Percentiles rank a stretch among this genome's conserved stretches.
These are phyloP conservation scores for Populus ilicifolia DNA, from an alignment of 345 rosid genomes.

Conservation along the genomic window DNA sequence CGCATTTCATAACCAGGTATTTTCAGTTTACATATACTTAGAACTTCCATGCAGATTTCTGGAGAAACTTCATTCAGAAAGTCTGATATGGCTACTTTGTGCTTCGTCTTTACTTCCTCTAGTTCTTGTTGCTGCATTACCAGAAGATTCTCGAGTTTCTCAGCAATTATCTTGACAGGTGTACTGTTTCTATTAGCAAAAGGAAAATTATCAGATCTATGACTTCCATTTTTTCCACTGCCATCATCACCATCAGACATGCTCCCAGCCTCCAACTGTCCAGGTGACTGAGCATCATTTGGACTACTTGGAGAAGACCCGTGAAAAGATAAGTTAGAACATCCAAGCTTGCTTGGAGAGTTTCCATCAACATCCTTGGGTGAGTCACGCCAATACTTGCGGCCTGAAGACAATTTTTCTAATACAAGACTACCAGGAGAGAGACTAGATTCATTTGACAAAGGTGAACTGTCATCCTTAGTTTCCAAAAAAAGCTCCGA, in stretches of 20 bases:
- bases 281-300: constrained; percentile 14
- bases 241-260: constrained; percentile 2
- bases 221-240: not conserved
- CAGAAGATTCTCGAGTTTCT: constrained; percentile 59
- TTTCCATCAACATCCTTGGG: constrained; percentile 41
- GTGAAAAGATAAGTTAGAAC: constrained; percentile 23
- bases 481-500: constrained; percentile 19
- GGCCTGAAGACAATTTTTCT: constrained; percentile 83
- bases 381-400: constrained; percentile 80
- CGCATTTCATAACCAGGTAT: constrained; percentile 21
- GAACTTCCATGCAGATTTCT: constrained; percentile 47
- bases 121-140: constrained; percentile 62
- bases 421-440: constrained; percentile 41
- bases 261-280: constrained; percentile 12
- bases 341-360: constrained; percentile 37
- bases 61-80: constrained; percentile 55
- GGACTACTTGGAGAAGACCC: constrained; percentile 19
- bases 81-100: constrained; percentile 46
- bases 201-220: not conserved
- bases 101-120: constrained; percentile 59
- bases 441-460: constrained; percentile 19
- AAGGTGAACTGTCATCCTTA: constrained; percentile 26
- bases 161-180: constrained; percentile 28
- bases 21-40: constrained; percentile 37
- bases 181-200: not conserved